A percentile compares a stretch with the other conserved stretches of the same genome.
Conservation (phyloP, 495 filamentous ascomycete genomes). For the Penicillium steckii region DNA sequence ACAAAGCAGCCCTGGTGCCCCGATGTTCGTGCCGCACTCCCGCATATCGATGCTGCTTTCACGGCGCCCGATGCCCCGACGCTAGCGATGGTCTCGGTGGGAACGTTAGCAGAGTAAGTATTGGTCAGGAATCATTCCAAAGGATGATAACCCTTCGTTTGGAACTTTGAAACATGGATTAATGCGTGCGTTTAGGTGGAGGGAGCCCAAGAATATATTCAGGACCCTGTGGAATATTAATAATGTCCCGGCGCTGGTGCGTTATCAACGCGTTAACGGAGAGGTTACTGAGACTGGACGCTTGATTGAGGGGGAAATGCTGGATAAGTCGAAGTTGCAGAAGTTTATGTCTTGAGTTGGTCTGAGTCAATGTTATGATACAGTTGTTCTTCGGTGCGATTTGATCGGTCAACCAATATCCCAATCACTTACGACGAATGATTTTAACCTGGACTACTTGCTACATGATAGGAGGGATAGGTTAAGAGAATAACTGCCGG, state of each 20-base stretch:
- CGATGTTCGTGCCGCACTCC: slow-evolving; percentile 31
- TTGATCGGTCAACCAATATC: too few species aligned
- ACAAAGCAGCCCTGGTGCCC: slow-evolving; percentile 34
- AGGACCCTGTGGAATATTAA: slow-evolving; percentile 25
- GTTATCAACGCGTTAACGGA: slow-evolving; percentile 27
- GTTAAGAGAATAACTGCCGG: too few species aligned
- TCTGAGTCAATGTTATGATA: too few species aligned
- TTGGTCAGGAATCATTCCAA: too few species aligned
- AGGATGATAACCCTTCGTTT: too few species aligned
- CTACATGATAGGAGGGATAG: too few species aligned
- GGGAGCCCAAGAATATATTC: slow-evolving; percentile 26
- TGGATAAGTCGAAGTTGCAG: slow-evolving; percentile 21
- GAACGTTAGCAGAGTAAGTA: slow-evolving; percentile 29
- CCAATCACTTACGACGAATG: too few species aligned
- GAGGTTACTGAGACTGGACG: slow-evolving; percentile 25
- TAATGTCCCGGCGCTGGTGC: slow-evolving; percentile 27
- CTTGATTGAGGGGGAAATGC: slow-evolving; percentile 29
- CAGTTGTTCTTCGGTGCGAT: too few species aligned
- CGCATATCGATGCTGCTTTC: slow-evolving; percentile 25
- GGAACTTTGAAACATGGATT: too few species aligned
- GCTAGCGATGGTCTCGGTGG: slow-evolving; percentile 26
- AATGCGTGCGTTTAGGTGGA: slow-evolving; percentile 23
- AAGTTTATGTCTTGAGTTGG: slow-evolving; percentile 14
- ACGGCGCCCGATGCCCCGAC: slow-evolving; percentile 11
- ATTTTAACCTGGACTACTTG: too few species aligned